Percentiles rank a stretch among this genome's conserved stretches.
These are phyloP conservation scores for Lippia alba DNA, from an alignment of 305 asterid species.

Conservation along the genomic window DNA sequence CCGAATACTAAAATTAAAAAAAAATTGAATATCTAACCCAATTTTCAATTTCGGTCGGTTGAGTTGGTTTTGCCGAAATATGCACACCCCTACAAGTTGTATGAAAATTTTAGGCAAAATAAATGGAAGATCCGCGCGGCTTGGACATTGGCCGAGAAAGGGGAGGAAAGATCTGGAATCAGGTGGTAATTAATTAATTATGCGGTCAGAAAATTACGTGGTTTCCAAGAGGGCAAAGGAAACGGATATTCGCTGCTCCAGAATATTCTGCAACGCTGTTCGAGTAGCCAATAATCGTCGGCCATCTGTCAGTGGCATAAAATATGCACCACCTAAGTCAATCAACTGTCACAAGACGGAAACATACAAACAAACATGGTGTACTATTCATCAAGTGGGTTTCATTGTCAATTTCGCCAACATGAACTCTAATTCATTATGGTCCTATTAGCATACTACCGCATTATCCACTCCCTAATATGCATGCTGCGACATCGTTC, in stretches of 20 bases:
- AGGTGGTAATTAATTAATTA: neutral
- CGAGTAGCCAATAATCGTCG: neutral
- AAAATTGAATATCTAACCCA: no score
- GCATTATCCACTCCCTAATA: neutral
- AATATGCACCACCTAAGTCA: neutral
- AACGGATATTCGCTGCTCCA: constrained; percentile 27
- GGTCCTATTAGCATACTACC: neutral
- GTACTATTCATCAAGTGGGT: neutral
- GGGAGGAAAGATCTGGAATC: neutral
- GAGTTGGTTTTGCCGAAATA: no score
- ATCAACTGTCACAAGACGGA: neutral
- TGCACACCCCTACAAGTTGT: no score
- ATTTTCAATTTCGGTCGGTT: no score
- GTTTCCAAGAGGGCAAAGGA: neutral
- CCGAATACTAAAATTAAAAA: no score
- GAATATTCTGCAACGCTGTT: constrained; percentile 29
- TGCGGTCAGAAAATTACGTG: neutral
- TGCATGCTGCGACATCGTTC: neutral
- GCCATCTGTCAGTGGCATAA: constrained; percentile 20
- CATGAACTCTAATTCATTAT: constrained; percentile 12
- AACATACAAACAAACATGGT: neutral
- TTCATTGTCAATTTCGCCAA: constrained; percentile 17
- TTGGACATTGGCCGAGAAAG: neutral
- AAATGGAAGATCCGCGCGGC: neutral
- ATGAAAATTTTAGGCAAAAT: neutral